A percentile compares a stretch with the other conserved stretches of the same genome.
phyloP scores from a whole-genome alignment of 306 rosid species.

The Styphnolobium japonicum region DNA sequence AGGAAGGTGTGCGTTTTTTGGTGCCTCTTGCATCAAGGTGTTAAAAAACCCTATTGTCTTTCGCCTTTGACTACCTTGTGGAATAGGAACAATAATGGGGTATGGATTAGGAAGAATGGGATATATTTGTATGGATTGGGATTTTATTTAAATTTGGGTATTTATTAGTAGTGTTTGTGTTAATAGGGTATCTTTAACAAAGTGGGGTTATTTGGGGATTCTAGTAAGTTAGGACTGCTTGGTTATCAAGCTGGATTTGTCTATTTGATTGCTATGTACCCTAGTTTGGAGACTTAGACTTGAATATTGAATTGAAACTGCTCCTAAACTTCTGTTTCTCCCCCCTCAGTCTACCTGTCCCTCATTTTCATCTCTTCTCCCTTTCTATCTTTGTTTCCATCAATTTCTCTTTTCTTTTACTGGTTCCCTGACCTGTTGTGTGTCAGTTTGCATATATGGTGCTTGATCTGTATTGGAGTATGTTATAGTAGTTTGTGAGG shows the following conservation, averaged over 20 bases:
- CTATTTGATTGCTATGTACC: background rate
- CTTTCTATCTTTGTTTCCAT: background rate
- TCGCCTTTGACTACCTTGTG: too few relatives aligned
- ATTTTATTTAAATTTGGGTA: background rate
- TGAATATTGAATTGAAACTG: background rate
- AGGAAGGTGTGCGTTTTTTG: too few relatives aligned
- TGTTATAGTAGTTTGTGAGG: background rate
- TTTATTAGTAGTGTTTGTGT: background rate
- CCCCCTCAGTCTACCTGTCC: background rate
- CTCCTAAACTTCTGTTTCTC: background rate
- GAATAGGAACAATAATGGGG: background rate
- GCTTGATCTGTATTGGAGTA: background rate
- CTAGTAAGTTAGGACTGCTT: background rate
- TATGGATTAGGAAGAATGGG: background rate
- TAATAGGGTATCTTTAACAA: too few relatives aligned
- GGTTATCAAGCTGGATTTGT: background rate
- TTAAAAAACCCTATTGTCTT: too few relatives aligned
- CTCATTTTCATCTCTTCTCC: background rate
- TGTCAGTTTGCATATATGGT: background rate
- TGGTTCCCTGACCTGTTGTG: background rate
- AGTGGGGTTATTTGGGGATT: background rate
- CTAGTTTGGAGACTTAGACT: background rate
- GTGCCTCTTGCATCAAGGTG: too few relatives aligned
- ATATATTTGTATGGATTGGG: background rate
- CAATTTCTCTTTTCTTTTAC: background rate